Conservation (phyloP, 345 rosid species). For the Eucalyptus brandiana region DNA sequence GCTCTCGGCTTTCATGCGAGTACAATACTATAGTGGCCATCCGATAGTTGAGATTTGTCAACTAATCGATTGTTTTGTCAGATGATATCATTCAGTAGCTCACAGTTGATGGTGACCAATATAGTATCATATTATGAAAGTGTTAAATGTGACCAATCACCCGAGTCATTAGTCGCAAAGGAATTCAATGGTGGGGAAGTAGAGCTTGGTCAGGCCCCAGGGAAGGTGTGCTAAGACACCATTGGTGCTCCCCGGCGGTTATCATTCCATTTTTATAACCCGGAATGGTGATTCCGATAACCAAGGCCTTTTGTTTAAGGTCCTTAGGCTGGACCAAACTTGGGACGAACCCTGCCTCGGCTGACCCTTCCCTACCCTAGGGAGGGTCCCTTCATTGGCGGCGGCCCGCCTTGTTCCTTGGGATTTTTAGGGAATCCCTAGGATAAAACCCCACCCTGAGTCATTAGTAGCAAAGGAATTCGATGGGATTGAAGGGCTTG, state of each 20-base stretch:
- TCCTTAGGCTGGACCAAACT: too few species aligned
- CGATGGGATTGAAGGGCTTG: background rate
- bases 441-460: background rate
- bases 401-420: too few species aligned
- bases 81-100: background rate
- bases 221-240: too few species aligned
- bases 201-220: too few species aligned
- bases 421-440: too few species aligned
- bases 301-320: too few species aligned
- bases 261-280: too few species aligned
- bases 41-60: background rate
- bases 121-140: background rate
- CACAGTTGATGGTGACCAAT: background rate
- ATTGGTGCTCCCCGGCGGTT: too few species aligned
- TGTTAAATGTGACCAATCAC: background rate
- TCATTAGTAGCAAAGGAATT: background rate
- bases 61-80: background rate
- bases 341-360: too few species aligned
- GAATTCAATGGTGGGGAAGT: background rate
- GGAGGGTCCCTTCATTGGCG: too few species aligned
- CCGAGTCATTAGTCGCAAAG: background rate
- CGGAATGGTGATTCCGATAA: too few species aligned
- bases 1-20: background rate
- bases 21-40: background rate
- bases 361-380: too few species aligned